phyloP scores from a whole-genome alignment of 495 filamentous ascomycete species.

The Podospora fimiseda region DNA sequence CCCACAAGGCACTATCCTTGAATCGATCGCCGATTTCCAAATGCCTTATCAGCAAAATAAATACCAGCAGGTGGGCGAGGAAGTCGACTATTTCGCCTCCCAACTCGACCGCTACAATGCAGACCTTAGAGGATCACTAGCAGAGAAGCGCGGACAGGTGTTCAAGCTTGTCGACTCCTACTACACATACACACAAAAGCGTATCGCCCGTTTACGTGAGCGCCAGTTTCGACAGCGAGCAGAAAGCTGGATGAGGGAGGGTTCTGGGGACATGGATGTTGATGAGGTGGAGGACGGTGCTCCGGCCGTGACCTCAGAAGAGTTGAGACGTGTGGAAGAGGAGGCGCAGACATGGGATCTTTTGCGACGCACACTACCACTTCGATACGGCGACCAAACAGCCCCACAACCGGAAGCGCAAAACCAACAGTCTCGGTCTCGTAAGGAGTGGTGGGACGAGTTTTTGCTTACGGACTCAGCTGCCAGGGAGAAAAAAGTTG shows the following conservation, averaged over 20 bases:
- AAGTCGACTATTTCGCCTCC: constrained; percentile 41
- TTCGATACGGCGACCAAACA: constrained; percentile 41
- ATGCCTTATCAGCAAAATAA: constrained; percentile 22
- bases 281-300: constrained; percentile 41
- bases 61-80: constrained; percentile 28
- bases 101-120: constrained; percentile 37
- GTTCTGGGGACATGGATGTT: constrained; percentile 57
- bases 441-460: constrained; percentile 36
- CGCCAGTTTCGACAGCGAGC: constrained; percentile 50
- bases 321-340: constrained; percentile 39
- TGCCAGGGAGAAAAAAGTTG: constrained; percentile 62
- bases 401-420: constrained; percentile 20
- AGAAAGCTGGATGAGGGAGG: constrained; percentile 51
- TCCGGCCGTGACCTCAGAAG: constrained; percentile 27
- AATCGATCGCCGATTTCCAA: constrained; percentile 25
- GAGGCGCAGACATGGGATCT: constrained; percentile 88
- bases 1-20: constrained; percentile 13
- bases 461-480: constrained; percentile 41
- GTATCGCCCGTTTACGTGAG: constrained; percentile 32
- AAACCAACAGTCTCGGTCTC: constrained; percentile 26
- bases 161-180: constrained; percentile 41
- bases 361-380: constrained; percentile 52
- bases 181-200: constrained; percentile 34
- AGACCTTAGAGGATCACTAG: constrained; percentile 19
- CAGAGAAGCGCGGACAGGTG: constrained; percentile 38